Base-by-base conservation (phyloP, 805 yeast genomes). In the Candida verbasci region DNA sequence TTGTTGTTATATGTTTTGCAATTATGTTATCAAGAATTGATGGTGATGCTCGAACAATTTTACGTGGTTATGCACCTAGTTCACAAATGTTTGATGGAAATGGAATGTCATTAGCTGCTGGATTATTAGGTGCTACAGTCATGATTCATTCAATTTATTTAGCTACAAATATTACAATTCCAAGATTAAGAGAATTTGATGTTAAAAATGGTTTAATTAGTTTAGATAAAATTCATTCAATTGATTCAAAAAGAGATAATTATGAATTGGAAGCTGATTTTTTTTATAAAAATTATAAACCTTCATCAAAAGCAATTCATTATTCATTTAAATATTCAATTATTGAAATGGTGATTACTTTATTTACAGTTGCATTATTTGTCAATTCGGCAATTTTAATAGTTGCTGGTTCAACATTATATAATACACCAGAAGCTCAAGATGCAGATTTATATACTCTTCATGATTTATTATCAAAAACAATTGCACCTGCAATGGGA, bases 401-500 rank as follows among this genome's bases (percentile, higher is more conserved):
- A 34, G 85, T 88, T 10, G 76, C 95, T 0, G 96, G 94, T 16
- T 74, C 89, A 2, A 78, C 95, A 0, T 57, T 88, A 37, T 83
- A 75, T 46, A 79, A 78, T 2, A 75, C 84, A 1, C 77, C 79
- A 6, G 89, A 77, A 34, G 88, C 87, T 1, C 56, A 62, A n/a
- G 81, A 77, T 49, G 96, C 96, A 3, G 96, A 86, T 53, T 68
- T 89, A 43, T 84, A 82, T 54, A 71, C 89, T 3, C 84, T 89
- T 42, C 82, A 87, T 55, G 69, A 70, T 15, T 61, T 88, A 48
- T 67, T 89, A 20, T 65, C 79, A 3, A 40, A 56, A 14, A 75
- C 70, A 35, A 65, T 89, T 26, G 82, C 95, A 0, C 78, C 82
- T 2, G 78, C 76, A 7, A 94, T 87, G 0, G 97, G 96, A 18